phyloP scores from a whole-genome alignment of 306 rosid species.

The Bauhinia variegata region DNA sequence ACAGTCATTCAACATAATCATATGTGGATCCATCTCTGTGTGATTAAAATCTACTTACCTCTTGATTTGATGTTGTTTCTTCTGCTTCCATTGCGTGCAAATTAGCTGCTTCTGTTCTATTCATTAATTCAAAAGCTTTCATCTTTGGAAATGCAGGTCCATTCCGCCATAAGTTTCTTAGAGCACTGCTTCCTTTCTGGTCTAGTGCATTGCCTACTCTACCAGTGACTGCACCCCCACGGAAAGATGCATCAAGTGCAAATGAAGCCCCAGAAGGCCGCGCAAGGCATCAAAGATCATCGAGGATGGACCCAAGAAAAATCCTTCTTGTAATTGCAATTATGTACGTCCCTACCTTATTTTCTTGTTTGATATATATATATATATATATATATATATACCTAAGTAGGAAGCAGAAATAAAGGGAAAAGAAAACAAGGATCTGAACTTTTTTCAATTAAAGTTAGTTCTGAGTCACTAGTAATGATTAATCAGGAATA shows the following conservation, averaged over 20 bases:
- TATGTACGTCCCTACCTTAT: conserved; percentile 57
- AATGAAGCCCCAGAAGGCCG: conserved; percentile 80
- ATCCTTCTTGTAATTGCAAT: conserved; percentile 91
- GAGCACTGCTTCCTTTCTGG: conserved; percentile 98
- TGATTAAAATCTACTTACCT: neutral
- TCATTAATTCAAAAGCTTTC: conserved; percentile 22
- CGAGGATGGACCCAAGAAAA: conserved; percentile 97
- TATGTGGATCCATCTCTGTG: neutral
- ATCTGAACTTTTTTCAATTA: conserved; percentile 9
- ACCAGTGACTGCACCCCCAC: conserved; percentile 84
- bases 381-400: no score
- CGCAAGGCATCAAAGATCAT: conserved; percentile 73
- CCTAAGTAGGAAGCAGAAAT: conserved; percentile 29
- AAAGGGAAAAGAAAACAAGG: conserved; percentile 16
- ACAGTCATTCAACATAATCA: neutral
- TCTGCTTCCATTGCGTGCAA: conserved; percentile 26
- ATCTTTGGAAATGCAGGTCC: conserved; percentile 68
- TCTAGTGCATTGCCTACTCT: conserved; percentile 87
- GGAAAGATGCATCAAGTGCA: conserved; percentile 67
- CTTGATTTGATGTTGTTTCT: conserved; percentile 17
- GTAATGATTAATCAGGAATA: conserved; percentile 1
- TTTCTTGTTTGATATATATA: conserved; percentile 29
- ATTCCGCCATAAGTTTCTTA: conserved; percentile 81
- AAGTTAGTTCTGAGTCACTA: conserved; percentile 7
- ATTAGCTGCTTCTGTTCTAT: conserved; percentile 31